phyloP scores from a whole-genome alignment of 2,329 filamentous ascomycete genomes.

The Leptographium radiaticola region DNA sequence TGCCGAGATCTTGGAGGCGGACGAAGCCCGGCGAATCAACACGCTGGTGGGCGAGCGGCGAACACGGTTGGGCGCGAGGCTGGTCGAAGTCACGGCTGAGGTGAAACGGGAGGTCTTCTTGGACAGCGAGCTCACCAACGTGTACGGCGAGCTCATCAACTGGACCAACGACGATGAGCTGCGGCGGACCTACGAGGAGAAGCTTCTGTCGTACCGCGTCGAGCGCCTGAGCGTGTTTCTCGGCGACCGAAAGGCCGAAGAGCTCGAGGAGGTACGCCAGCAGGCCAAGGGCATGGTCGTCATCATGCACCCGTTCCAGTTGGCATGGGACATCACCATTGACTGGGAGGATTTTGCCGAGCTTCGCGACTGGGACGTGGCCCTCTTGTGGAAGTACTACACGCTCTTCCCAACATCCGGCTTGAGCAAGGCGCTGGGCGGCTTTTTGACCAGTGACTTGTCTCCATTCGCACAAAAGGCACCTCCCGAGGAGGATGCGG shows the following conservation, averaged over 20 bases:
- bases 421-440: slow-evolving; percentile 67
- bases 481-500: slow-evolving; percentile 4
- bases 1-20: slow-evolving; percentile 68
- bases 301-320: slow-evolving; percentile 77
- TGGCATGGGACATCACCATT: slow-evolving; percentile 83
- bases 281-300: slow-evolving; percentile 89
- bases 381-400: slow-evolving; percentile 68
- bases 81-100: slow-evolving; percentile 72
- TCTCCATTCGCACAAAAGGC: slow-evolving; percentile 57
- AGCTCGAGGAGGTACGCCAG: slow-evolving; percentile 60
- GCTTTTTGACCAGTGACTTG: slow-evolving; percentile 68
- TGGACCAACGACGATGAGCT: slow-evolving; percentile 83
- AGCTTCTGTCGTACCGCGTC: slow-evolving; percentile 67
- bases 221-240: slow-evolving; percentile 61
- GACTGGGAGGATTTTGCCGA: slow-evolving; percentile 77
- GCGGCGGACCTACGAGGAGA: slow-evolving; percentile 79
- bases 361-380: slow-evolving; percentile 63
- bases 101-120: slow-evolving; percentile 76
- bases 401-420: slow-evolving; percentile 74
- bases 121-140: slow-evolving; percentile 61
- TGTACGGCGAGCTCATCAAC: slow-evolving; percentile 76
- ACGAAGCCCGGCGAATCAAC: slow-evolving; percentile 84
- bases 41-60: slow-evolving; percentile 78
- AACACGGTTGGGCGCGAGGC: slow-evolving; percentile 71
- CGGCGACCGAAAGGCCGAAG: slow-evolving; percentile 51